Evolutionary conservation across 2,329 filamentous ascomycete species (phyloP).

Genomic region (Lecanicillium sp.): DNA sequence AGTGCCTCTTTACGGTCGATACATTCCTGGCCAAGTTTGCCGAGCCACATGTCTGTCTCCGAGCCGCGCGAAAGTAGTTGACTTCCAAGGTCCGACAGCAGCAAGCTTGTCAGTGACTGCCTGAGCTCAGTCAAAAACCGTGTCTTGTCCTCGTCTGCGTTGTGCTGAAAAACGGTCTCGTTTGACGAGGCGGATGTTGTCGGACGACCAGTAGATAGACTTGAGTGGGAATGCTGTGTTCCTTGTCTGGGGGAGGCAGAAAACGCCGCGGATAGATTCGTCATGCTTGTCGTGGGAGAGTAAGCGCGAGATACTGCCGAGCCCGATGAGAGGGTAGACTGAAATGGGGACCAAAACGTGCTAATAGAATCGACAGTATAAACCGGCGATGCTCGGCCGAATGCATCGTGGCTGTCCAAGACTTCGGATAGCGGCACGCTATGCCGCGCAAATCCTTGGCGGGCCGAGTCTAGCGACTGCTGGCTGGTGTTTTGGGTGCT

Average conservation of each 20-base stretch:
- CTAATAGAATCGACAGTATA: conserved; percentile 65
- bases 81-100: conserved; percentile 83
- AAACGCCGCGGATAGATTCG: conserved; percentile 45
- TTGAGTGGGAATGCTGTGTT: conserved; percentile 35
- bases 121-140: conserved; percentile 71
- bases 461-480: conserved; percentile 61
- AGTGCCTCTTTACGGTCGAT: conserved; percentile 52
- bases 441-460: conserved; percentile 51
- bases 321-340: conserved; percentile 56
- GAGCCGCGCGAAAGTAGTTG: conserved; percentile 81
- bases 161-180: conserved; percentile 56
- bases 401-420: conserved; percentile 61
- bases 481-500: conserved; percentile 57
- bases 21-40: conserved; percentile 56
- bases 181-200: conserved; percentile 60
- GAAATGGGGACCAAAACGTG: conserved; percentile 87
- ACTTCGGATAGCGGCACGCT: conserved; percentile 54
- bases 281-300: conserved; percentile 53
- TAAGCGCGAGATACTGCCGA: conserved; percentile 47
- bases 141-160: conserved; percentile 59
- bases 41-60: conserved; percentile 88
- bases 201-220: conserved; percentile 45
- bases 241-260: conserved; percentile 32
- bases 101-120: conserved; percentile 71
- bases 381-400: conserved; percentile 60